Evolutionary conservation across 441 rosid species (phyloP).

Genomic region (Syzygium syzygioides): DNA sequence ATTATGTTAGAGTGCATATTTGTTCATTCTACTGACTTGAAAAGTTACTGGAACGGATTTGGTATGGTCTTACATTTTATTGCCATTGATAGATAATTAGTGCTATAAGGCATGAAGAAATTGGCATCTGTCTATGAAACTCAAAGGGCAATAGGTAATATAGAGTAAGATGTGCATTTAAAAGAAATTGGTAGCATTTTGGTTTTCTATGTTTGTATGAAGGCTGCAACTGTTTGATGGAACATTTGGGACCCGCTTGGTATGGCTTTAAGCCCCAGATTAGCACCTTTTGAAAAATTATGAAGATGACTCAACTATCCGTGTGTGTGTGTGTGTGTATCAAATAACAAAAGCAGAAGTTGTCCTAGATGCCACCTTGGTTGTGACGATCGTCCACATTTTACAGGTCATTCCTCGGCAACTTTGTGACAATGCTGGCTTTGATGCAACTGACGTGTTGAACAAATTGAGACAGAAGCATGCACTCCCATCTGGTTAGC

Average conservation of each 20-base stretch:
- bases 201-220: not conserved
- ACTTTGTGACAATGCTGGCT: conserved; percentile 99
- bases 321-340: not conserved
- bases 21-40: not conserved
- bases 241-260: not conserved
- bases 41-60: not conserved
- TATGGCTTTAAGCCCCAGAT: not conserved
- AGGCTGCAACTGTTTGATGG: not conserved
- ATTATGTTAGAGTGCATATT: not conserved
- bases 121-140: not conserved
- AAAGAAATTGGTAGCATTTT: not conserved
- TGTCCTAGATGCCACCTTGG: not conserved
- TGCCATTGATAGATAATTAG: not conserved
- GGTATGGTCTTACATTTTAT: not conserved
- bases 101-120: not conserved
- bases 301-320: not conserved
- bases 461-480: conserved; percentile 97
- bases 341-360: not conserved
- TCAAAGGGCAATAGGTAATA: not conserved
- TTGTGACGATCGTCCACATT: not conserved
- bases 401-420: conserved; percentile 96
- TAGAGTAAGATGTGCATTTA: not conserved
- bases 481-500: conserved; percentile 78
- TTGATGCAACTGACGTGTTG: conserved; percentile 97
- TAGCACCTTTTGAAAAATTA: not conserved